phyloP scores from a whole-genome alignment of 441 rosid genomes.

The Manihot esculenta region DNA sequence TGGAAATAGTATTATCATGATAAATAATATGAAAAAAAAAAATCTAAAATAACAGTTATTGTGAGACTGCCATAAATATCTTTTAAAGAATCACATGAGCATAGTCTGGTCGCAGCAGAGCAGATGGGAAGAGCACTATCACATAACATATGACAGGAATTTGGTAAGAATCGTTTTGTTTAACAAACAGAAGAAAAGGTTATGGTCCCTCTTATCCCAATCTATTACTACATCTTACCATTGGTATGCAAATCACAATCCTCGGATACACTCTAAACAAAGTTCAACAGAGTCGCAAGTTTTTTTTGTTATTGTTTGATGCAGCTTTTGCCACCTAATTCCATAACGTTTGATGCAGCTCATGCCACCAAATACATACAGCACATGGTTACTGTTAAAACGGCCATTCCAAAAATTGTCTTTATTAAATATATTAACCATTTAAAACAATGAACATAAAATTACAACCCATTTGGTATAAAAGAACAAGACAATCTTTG shows the following conservation, averaged over 20 bases:
- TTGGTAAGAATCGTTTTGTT: background rate
- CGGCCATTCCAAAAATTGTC: too few relatives aligned
- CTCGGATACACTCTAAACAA: too few relatives aligned
- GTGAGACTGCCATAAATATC: too few relatives aligned
- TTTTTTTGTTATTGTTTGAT: constrained; percentile 1
- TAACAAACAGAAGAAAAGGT: background rate
- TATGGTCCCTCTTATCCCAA: background rate
- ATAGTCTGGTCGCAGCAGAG: background rate
- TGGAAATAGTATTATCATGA: too few relatives aligned
- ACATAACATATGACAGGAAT: constrained; percentile 5
- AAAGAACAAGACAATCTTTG: too few relatives aligned
- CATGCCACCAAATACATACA: background rate
- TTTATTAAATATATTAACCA: too few relatives aligned
- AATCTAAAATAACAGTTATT: too few relatives aligned
- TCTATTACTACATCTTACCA: background rate
- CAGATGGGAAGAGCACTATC: background rate
- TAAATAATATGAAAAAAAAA: too few relatives aligned
- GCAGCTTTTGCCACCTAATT: background rate
- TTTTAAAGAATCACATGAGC: constrained; percentile 5
- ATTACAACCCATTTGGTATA: too few relatives aligned
- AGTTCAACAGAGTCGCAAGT: background rate
- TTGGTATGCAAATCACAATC: background rate
- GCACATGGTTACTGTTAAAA: too few relatives aligned
- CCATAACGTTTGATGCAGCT: background rate
- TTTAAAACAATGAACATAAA: too few relatives aligned